Evolutionary conservation across 331 rosid genomes (phyloP), one percentile per base, ranked within the genome.

Genomic region (Rhamnella rubrinervis): DNA sequence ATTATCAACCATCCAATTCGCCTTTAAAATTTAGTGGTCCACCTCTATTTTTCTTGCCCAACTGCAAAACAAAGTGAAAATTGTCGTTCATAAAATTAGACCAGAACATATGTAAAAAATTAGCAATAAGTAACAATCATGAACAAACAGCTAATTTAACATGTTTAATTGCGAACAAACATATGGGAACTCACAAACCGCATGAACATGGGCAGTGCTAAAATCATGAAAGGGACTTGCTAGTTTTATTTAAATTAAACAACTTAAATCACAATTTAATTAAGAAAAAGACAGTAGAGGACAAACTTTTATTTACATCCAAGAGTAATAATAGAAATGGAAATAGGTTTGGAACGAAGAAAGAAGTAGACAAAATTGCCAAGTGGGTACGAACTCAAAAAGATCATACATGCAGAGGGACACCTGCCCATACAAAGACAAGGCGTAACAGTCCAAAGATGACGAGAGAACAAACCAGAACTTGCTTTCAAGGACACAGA

Each of bases 21-120:
- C 71, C 81, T 69, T 18, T 21, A 69, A 69, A 67, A 47, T 15
- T 50, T 50, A n/a, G 81, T 78, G 85, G 85, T 67, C 91, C 86
- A 83, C 62, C 71, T 60, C 40, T 65, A 51, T 37, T 74, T 28
- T 53, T 37, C 71, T 73, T 81, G 19, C 46, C 65, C 79, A 80
- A 61, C 87, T 74, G 81, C 72, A 41, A 67, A 67, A 72, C 31
- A 15, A 78, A 80, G 73, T 71, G 57, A 62, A 26, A 1, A 46
- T 62, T 75, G 57, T 61, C 51, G 52, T 50, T 67, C 70, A 71
- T 12, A 77, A 63, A 67, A 38, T 14, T 8, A 23, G 46, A 20
- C 19, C 16, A n/a, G 58, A 40, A 50, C 51, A 21, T 17, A 20
- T 7, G 11, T 23, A 37, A 18, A 31, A 26, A 71, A 59, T 28